Evolutionary conservation across 2,329 filamentous ascomycete genomes (phyloP), one percentile per base, ranked within the genome.

Genomic region (Colletotrichum caudatum): DNA sequence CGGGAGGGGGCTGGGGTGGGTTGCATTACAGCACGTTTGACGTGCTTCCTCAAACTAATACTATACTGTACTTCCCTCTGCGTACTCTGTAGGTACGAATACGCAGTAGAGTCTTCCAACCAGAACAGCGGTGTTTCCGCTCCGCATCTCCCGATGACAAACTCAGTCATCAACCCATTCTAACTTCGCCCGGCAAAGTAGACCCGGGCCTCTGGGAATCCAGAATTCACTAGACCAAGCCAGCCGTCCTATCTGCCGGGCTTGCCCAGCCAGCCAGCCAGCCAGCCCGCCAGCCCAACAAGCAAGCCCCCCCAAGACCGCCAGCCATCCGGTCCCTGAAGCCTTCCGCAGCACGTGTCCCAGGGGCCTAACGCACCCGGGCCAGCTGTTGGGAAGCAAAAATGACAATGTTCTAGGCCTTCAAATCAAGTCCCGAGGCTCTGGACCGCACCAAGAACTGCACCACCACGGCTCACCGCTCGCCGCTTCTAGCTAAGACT

Each of bases 21-120:
- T 70, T 66, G 53, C 68, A 67, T 56, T 50, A 48, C 64, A 70
- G 44, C 48, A 54, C 20, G n/a, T 53, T 69, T 69, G 62, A 56
- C 54, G 46, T 66, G 44, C 29, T 29, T 48, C 44, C 44, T 48
- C 20, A 48, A 48, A 48, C 44, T 12, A n/a, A n/a, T n/a, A n/a
- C n/a, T n/a, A n/a, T n/a, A 11, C 37, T 29, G 29, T 29, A 3
- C 37, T 39, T 39, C 12, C 37, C 35, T 35, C 35, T 29, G 29
- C 29, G 29, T n/a, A n/a, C n/a, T n/a, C n/a, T n/a, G n/a, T 35
- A 35, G 9, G 35, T 35, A 35, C 35, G 35, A 8, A 35, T 29
- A 29, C 29, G 35, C 4, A 12, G 37, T 39, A 39, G 37, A 39
- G 9, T 39, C 37, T 41, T 41, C 39, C 39, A 5, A 14, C 39